phyloP scores from a whole-genome alignment of 164 flowering plant species.

The Magnolia kwangsiensis region DNA sequence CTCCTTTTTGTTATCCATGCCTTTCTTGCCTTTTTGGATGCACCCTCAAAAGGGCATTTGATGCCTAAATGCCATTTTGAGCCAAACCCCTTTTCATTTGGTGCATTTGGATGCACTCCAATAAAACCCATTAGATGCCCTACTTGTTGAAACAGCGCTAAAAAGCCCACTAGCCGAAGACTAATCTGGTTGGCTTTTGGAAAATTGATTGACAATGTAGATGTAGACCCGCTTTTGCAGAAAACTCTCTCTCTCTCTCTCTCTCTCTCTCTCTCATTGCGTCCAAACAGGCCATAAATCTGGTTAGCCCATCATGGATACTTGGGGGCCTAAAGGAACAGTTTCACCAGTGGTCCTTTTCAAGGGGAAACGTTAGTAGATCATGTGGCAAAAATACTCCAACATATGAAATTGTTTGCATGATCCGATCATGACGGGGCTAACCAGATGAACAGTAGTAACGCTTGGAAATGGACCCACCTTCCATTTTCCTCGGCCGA shows the following conservation, averaged over 20 bases:
- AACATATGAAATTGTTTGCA: not conserved
- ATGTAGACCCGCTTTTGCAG: no score
- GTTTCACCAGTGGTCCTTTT: not conserved
- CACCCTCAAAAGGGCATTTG: not conserved
- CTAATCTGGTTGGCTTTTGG: no score
- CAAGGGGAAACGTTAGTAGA: not conserved
- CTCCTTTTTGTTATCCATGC: not conserved
- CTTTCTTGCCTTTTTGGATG: not conserved
- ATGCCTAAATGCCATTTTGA: no score
- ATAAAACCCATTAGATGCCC: no score
- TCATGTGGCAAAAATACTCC: not conserved
- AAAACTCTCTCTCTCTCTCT: no score
- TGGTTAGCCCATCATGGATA: no score
- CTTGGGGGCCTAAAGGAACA: not conserved
- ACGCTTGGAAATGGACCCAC: not conserved
- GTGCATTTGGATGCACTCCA: not conserved
- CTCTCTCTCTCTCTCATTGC: no score
- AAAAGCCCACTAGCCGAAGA: no score
- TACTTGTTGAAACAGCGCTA: no score
- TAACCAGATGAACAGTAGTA: not conserved
- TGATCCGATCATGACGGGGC: not conserved
- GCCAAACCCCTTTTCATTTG: not conserved
- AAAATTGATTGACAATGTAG: no score
- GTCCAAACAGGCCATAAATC: no score
- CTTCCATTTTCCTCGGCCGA: not conserved